Evolutionary conservation across 106 monocot species (phyloP), one percentile per base, ranked within the genome.

Genomic region (Dendrobium nobile): DNA sequence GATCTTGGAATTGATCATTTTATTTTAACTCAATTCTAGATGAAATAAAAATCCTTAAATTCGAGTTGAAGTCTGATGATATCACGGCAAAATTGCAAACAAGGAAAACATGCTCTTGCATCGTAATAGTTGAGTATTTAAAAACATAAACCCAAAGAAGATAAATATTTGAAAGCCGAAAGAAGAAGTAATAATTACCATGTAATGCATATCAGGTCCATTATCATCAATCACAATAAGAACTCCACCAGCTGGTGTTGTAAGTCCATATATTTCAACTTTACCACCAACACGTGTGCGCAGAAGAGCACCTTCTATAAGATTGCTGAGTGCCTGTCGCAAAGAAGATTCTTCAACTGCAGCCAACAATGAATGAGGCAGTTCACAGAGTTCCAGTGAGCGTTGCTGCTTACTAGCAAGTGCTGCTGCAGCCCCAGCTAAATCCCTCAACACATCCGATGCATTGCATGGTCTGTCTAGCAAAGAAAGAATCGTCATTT

Each of bases 171-270:
- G 27, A 67, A 67, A 26, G 67, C 67, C 19, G 67, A 67, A 67
- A 24, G 67, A 67, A 24, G 9, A 31, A 8, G 67, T 22, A 17
- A 37, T 73, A 37, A 7, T 47, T 91, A 97, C 97, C 94, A 97
- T 94, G 89, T 91, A 97, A 82, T 89, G 92, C 92, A 94, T 92
- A 82, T 98, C 97, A 28, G 94, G 97, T 2, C 92, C 94, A 85
- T 98, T 85, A 77, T 98, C 97, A 80, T 98, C 92, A 61, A 98
- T 89, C 27, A 94, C 65, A 43, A 98, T 79, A 37, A 97, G 89
- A 64, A 80, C 85, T 13, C 94, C 97, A 68, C 92, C 95, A 78
- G 90, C 90, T 19, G 92, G 97, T 81, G 92, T 94, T 64, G 80
- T 78, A 43, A 87, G 81, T 18, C 90, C 90, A 79, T 82, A 84